Evolutionary conservation across 2,329 filamentous ascomycete species (phyloP), one percentile per base, ranked within the genome.

Genomic region (Aspergillus pseudoviridinutans): DNA sequence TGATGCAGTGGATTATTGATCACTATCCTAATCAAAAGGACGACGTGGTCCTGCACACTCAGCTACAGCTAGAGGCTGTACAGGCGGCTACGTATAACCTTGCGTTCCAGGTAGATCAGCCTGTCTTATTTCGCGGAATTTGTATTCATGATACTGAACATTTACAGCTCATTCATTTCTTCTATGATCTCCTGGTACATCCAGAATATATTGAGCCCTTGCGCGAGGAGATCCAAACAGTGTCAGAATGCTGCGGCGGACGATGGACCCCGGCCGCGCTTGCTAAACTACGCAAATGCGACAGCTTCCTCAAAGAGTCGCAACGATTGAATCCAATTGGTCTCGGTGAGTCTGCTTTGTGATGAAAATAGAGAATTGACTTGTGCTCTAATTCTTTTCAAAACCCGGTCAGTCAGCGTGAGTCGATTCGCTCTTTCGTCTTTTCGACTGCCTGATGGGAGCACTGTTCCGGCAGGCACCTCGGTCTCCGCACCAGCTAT

Each of bases 261-360:
- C n/a, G 29, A 8, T 29, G 28, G 5, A 50, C 12, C 5, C 28
- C 41, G 32, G 24, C 44, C 12, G 22, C 32, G n/a, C 32, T 56
- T 14, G 42, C 10, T 28, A 52, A 47, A 32, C 50, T 68, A 29
- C 52, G 47, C 25, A 61, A 62, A 50, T 28, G 68, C 46, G 66
- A 68, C 50, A 68, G 66, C 49, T 65, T 68, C 38, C 56, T 68
- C 12, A 65, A 64, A 50, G 66, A 68, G 51, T 61, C 59, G 17
- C 61, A 64, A 41, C 55, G 66, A 20, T 22, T 68, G n/a, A 64
- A 58, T 42, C 64, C 62, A 2, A 9, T 58, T 12, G 42, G n/a
- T 27, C 41, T 61, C 22, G 27, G 66, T 68, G 57, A 46, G 59
- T 59, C 38, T 29, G 49, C 24, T 14, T 28, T 32, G 10, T 41